These are phyloP conservation scores for Nemania sp. DNA, from an alignment of 2,329 filamentous ascomycete genomes.

Conservation along the genomic window DNA sequence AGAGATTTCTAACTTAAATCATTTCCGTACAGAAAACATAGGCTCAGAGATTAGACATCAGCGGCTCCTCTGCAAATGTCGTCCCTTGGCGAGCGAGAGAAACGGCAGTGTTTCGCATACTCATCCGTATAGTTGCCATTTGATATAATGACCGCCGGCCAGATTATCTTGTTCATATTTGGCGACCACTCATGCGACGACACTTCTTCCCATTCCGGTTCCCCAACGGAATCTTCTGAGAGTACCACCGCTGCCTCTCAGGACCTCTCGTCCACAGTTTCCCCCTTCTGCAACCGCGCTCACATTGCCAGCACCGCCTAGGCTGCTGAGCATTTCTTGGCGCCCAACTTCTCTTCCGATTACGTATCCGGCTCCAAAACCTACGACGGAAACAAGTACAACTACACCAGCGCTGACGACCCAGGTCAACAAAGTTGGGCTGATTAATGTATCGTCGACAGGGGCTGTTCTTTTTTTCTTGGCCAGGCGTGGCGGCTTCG, in stretches of 20 bases:
- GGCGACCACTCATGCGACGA: conserved; percentile 46
- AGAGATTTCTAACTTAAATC: background rate
- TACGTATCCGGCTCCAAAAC: conserved; percentile 70
- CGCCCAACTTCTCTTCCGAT: conserved; percentile 68
- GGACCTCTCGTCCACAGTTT: conserved; percentile 57
- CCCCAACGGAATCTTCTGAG: conserved; percentile 60
- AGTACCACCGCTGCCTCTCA: conserved; percentile 54
- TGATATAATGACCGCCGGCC: background rate
- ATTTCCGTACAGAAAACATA: background rate
- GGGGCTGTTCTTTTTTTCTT: conserved; percentile 62
- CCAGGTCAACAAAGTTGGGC: conserved; percentile 65
- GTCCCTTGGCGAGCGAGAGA: no score
- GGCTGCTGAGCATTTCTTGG: conserved; percentile 56
- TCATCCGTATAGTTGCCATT: background rate
- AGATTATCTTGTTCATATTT: background rate
- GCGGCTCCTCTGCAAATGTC: background rate
- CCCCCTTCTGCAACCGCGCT: conserved; percentile 46
- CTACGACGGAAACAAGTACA: conserved; percentile 68
- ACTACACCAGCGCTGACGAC: conserved; percentile 69
- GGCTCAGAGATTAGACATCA: background rate
- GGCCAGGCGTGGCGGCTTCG: conserved; percentile 49
- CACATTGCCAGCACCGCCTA: conserved; percentile 49
- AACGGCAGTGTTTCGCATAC: no score
- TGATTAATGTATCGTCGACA: conserved; percentile 51
- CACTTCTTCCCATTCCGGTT: conserved; percentile 51